Evolutionary conservation across 1,284 basidiomycete genomes (phyloP).

Genomic region (Leccinum colubrinum): DNA sequence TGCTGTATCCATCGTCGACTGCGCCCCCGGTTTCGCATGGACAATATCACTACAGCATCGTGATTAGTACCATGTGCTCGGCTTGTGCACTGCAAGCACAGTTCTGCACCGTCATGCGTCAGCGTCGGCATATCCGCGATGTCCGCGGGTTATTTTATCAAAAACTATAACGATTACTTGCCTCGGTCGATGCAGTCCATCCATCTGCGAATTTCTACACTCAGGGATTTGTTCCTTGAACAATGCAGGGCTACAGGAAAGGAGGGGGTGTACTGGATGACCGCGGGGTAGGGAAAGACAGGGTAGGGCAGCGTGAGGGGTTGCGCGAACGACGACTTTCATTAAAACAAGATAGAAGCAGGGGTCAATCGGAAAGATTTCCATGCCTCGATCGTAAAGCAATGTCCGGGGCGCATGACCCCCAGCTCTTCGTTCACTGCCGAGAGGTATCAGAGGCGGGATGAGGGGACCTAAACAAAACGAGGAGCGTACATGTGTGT

Average conservation of each 20-base stretch:
- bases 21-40: not conserved
- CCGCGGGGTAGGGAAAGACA: no score
- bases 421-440: slow-evolving; percentile 79
- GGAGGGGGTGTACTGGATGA: no score
- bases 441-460: slow-evolving; percentile 19
- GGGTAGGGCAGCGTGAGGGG: no score
- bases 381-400: slow-evolving; percentile 83
- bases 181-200: slow-evolving; percentile 86
- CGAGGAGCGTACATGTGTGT: slow-evolving; percentile 53
- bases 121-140: not conserved
- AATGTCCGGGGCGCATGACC: slow-evolving; percentile 78
- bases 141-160: not conserved
- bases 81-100: slow-evolving; percentile 82
- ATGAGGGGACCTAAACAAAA: slow-evolving; percentile 11
- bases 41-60: slow-evolving; percentile 28
- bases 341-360: not conserved
- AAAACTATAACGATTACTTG: slow-evolving; percentile 29
- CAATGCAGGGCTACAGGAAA: slow-evolving; percentile 62
- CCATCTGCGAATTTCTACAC: slow-evolving; percentile 84
- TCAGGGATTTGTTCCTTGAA: slow-evolving; percentile 67
- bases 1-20: not conserved
- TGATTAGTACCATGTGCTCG: slow-evolving; percentile 87
- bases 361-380: not conserved
- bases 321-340: not conserved
- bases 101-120: slow-evolving; percentile 20